Evolutionary conservation across 2,329 filamentous ascomycete species (phyloP), one percentile per base, ranked within the genome.

Genomic region (Didymella sp.): DNA sequence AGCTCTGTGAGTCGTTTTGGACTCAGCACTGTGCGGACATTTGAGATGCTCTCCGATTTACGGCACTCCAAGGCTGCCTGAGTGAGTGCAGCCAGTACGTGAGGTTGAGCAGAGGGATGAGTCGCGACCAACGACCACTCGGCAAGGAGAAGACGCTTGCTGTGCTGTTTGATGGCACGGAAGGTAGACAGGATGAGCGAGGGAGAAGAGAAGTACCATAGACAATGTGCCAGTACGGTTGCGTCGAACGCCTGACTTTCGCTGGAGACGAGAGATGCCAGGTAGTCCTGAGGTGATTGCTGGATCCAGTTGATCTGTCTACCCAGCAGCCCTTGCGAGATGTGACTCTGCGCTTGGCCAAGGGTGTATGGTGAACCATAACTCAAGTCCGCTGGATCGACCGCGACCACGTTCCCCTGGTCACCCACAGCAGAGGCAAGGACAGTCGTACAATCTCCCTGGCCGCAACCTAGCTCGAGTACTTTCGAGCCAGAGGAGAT

Each of bases 401-500:
- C 68, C 4, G 82, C 84, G 13, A 86, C 73, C 1, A 66, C 52
- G 1, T 21, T 43, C 71, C 83, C 82, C 0, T 70, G 27, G 12
- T 76, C 65, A 2, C 81, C 79, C 1, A 83, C 78, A 19, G 72
- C 77, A 62, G 77, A 67, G 42, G 84, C 85, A 17, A 87, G 78
- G 2, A 80, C 81, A 11, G 80, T 76, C 1, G 85, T 86, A 62
- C 80, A 82, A 57, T 84, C 83, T 2, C 85, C 85, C 62, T 87
- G 85, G 1, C 85, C 85, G 69, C 85, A 87, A 46, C 84, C 85
- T 33, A 87, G 69, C 66, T 87, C 85, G 1, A 87, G 77, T 6
- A 86, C 68, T 3, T 75, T 77, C 25, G 76, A 74, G 57, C 79
- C 79, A 24, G 35, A 27, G 15, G 40, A 31, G 13, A 73, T 63